Evolutionary conservation across 192 early-diverging fungal genomes (phyloP), one percentile per base, ranked within the genome.

Genomic region (Coemansia asiatica): DNA sequence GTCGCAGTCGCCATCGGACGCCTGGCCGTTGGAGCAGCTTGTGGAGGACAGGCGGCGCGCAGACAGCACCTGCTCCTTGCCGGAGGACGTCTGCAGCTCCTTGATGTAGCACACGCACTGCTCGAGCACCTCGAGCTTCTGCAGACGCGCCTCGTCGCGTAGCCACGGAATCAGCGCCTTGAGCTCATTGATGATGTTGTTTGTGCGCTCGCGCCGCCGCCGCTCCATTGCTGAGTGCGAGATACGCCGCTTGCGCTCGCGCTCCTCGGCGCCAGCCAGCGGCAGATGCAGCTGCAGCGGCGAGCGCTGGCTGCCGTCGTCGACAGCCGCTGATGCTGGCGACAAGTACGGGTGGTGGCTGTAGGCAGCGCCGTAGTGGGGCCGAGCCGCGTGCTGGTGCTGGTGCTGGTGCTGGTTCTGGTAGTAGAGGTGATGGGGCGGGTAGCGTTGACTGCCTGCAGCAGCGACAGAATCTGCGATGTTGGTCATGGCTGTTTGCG

Each of bases 141-240:
- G 74, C 71, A 68, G 51, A 4, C 71, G 66, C 3, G 62, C 60
- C 31, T 66, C 55, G 40, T 79, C 58, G 31, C 55, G 64, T 19
- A 66, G 53, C 55, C 60, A 58, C 7, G 93, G 92, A 18, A 94
- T 86, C 6, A 95, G 75, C 26, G 77, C 68, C 71, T 89, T 90
- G 29, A 95, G 84, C 49, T 90, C 85, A 40, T 87, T 64, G 27
- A 95, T 90, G 69, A 90, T 88, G 59, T 88, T 87, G 69, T 95
- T 95, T 67, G 91, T 95, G 26, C 90, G 84, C 61, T 94, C 92
- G 25, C 94, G 89, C 36, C 92, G 87, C 40, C 89, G 79, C 4
- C 92, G 83, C 74, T 95, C 94, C 63, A 93, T 94, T 0, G 87
- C 88, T 19, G 90, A 91, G 56, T 95, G 94, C 3, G 91, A 90